Evolutionary conservation across 1,284 basidiomycete genomes (phyloP).

Genomic region (Cystobasidiaceae sp.): DNA sequence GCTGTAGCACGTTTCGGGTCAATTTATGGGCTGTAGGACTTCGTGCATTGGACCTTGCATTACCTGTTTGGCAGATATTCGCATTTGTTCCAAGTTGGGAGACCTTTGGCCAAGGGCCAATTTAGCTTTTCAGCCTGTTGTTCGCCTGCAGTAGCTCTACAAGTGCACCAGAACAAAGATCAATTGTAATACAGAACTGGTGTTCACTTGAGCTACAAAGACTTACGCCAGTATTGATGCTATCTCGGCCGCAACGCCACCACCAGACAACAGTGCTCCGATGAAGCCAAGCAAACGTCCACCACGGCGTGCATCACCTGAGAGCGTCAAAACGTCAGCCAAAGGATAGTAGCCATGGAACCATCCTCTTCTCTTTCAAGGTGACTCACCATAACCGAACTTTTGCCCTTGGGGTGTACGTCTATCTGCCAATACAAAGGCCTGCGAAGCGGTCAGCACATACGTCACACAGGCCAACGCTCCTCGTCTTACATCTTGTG

Average conservation of each 20-base stretch:
- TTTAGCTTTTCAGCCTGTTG: slow-evolving; percentile 15
- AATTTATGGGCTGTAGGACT: too few species aligned
- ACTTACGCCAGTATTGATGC: slow-evolving; percentile 9
- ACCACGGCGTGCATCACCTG: slow-evolving; percentile 23
- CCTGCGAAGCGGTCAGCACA: too few species aligned
- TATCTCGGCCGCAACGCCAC: slow-evolving; percentile 6
- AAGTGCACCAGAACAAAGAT: neutral
- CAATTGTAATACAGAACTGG: too few species aligned
- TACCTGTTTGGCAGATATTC: slow-evolving; percentile 20
- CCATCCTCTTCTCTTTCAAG: too few species aligned
- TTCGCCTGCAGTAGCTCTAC: slow-evolving; percentile 1
- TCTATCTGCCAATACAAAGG: neutral
- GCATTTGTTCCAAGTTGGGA: slow-evolving; percentile 6
- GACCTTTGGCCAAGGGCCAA: slow-evolving; percentile 18
- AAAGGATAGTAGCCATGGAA: neutral
- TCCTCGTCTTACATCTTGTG: neutral
- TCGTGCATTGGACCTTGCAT: too few species aligned
- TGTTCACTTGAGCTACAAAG: too few species aligned
- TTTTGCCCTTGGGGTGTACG: slow-evolving; percentile 1
- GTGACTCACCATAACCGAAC: neutral
- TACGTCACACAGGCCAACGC: neutral
- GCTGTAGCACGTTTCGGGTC: too few species aligned
- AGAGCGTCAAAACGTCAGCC: too few species aligned
- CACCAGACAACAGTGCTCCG: neutral
- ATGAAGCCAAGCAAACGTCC: neutral